Percentiles rank a stretch among this genome's conserved stretches.
Conservation (phyloP, 2,329 filamentous ascomycete species). For the Fusarium bactridioides region DNA sequence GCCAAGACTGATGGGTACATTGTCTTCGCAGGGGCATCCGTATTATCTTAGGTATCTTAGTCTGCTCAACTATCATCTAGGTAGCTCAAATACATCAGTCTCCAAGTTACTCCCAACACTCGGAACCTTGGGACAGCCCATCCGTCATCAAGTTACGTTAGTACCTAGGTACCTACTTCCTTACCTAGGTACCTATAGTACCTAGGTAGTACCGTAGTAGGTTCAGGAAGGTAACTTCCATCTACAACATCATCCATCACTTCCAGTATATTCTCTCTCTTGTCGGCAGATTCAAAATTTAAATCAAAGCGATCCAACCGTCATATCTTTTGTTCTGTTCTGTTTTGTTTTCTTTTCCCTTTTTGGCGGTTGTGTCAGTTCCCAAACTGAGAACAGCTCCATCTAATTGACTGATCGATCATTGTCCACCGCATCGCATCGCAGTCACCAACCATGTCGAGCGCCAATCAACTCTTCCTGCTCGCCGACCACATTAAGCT, state of each 20-base stretch:
- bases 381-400: neutral
- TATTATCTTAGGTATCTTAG: neutral
- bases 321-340: neutral
- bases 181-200: neutral
- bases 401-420: neutral
- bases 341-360: neutral
- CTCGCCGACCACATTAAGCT: constrained; percentile 97
- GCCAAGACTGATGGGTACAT: neutral
- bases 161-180: too few relatives aligned
- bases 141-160: constrained; percentile 13
- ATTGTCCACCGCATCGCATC: neutral
- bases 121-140: neutral
- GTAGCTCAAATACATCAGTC: constrained; percentile 5
- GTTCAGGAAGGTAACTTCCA: constrained; percentile 1
- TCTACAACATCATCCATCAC: constrained; percentile 17
- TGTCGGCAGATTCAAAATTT: neutral
- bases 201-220: neutral
- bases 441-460: constrained; percentile 47
- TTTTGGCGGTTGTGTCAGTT: neutral
- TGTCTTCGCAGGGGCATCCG: neutral
- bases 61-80: neutral
- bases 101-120: constrained; percentile 1
- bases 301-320: neutral
- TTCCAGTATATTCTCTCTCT: neutral
- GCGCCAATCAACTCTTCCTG: constrained; percentile 82